Base-by-base conservation (phyloP, 768 basidiomycete species). In the Xerocomus brunneocitrinus region DNA sequence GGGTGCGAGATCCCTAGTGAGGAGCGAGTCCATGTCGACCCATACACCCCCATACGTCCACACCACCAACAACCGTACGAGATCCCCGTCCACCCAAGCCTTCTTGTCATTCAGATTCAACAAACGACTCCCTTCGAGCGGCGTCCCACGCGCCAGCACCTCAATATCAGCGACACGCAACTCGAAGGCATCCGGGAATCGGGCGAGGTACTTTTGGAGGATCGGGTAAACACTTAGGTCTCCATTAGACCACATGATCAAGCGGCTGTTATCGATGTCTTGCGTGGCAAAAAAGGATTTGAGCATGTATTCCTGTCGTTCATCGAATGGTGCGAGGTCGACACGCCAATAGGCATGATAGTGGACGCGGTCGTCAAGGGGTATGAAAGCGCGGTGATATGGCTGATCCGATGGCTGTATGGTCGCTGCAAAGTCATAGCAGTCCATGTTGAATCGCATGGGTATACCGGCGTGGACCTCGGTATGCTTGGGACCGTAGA, bases 1-100 rank as follows among this genome's bases (percentile, higher is more conserved):
- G 8, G 95, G 93, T 3, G 84, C 76, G 32, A 98, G 73, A 71
- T 94, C 90, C 50, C 95, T 76, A 42, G 92, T 95, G 57, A 98
- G 74, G 50, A 98, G 78, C 47, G 89, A 89, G 70, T 99, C 95
- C 93, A 98, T 97, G 67, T 99, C 95, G 44, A 98, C 78, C 95
- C 95, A 98, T 24, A 97, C 82, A 0, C 95, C 95, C 1, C 95
- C 95, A 63, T 81, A 84, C 56, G 81, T 83, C 91, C 94, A 98
- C 32, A 97, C 72, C 28, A 94, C 81, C 54, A 99, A 73, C 58
- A 98, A 65, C 47, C 95, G 76, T n/a, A 98, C 78, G 52, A 97
- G 78, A 67, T 98, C 95, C 0, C 95, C 94, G 61, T 98, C 95
- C 27, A 97, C 75, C 95, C 95, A 98, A 7, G 92, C 95, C 67